Conservation (phyloP, 225 moss, liverwort and hornwort species). For the Straminergon stramineum region DNA sequence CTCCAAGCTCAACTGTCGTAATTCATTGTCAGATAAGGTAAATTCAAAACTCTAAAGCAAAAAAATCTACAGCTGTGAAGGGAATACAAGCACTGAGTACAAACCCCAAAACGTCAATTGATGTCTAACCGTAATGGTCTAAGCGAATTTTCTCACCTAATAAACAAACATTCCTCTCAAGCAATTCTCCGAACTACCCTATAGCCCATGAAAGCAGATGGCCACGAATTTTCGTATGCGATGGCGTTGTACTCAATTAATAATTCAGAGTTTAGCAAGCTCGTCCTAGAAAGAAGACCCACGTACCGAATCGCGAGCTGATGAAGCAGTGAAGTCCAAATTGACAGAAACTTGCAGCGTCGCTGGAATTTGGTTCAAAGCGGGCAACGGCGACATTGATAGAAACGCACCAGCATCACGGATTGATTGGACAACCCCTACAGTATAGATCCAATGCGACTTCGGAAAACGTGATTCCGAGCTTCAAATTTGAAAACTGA, state of each 20-base stretch:
- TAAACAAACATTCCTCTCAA: background rate
- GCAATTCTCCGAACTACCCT: background rate
- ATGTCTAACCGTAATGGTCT: background rate
- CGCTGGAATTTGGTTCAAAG: background rate
- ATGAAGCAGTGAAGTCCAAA: background rate
- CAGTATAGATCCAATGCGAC: background rate
- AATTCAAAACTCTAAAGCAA: background rate
- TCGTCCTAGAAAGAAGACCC: background rate
- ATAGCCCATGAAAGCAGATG: background rate
- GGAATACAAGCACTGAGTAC: background rate
- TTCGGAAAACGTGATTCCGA: background rate
- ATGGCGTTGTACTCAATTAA: background rate
- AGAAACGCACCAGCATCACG: background rate
- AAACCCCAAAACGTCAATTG: background rate
- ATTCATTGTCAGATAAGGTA: background rate
- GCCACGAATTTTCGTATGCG: background rate
- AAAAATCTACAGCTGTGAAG: background rate
- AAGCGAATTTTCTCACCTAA: background rate
- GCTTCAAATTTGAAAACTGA: no score
- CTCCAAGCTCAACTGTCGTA: background rate
- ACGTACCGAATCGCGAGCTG: background rate
- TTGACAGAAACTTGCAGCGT: background rate
- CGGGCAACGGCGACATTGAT: background rate
- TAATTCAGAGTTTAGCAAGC: background rate
- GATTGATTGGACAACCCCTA: background rate